A percentile compares a stretch with the other conserved stretches of the same genome.
Conservation (phyloP, 2,329 filamentous ascomycete species). For the Colletotrichum sublineola region DNA sequence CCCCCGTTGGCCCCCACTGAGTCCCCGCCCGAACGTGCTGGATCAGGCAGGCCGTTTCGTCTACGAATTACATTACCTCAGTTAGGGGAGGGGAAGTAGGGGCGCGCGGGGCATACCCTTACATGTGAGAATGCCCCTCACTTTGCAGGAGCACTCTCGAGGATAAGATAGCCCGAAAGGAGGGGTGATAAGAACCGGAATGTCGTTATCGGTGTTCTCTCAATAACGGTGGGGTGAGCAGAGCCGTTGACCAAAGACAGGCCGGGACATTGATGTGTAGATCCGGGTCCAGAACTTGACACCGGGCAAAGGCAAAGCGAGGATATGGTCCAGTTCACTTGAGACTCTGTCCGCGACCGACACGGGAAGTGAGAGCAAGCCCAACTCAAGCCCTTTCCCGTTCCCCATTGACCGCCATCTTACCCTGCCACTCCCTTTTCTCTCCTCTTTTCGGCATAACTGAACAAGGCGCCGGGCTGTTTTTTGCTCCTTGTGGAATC, state of each 20-base stretch:
- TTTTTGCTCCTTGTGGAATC: neutral
- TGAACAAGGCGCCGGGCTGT: neutral
- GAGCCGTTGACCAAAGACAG: constrained; percentile 7
- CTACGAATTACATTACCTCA: neutral
- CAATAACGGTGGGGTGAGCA: neutral
- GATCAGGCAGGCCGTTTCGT: constrained; percentile 28
- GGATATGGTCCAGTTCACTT: neutral
- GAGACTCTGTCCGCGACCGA: neutral
- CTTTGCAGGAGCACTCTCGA: neutral
- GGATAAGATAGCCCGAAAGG: constrained; percentile 17
- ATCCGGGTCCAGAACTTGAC: constrained; percentile 2
- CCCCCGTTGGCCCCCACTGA: constrained; percentile 7
- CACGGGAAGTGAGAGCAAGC: neutral
- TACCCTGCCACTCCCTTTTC: constrained; percentile 8
- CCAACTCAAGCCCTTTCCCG: neutral
- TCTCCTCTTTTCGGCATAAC: constrained; percentile 13
- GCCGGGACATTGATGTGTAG: neutral
- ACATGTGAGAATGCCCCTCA: constrained; percentile 25
- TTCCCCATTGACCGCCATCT: constrained; percentile 25
- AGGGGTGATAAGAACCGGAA: constrained; percentile 21
- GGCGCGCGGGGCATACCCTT: constrained; percentile 1
- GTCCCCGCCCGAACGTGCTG: constrained; percentile 7
- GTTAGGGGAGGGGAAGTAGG: neutral
- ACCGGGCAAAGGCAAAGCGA: constrained; percentile 2
- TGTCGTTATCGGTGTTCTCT: constrained; percentile 7